These are phyloP conservation scores for Paspalum notatum DNA, from an alignment of 176 grass and related monocot species.

Conservation along the genomic window DNA sequence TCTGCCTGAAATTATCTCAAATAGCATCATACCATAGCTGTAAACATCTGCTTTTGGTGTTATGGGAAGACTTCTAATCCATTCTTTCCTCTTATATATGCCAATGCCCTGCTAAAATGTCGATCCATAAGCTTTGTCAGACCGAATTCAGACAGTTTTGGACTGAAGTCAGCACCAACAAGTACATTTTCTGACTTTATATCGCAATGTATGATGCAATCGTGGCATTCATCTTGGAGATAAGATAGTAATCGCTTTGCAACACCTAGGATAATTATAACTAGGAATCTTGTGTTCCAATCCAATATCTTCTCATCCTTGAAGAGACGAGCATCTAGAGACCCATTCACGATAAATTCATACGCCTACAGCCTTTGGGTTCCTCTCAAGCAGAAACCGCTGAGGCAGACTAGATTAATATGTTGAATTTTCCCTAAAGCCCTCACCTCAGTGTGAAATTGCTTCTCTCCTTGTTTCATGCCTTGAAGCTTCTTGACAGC, in stretches of 20 bases:
- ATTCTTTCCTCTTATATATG: conserved; percentile 51
- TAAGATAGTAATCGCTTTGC: conserved; percentile 41
- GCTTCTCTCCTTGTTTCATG: conserved; percentile 44
- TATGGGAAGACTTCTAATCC: conserved; percentile 34
- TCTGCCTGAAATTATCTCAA: conserved; percentile 42
- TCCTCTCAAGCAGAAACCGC: conserved; percentile 37
- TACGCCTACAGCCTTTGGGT: conserved; percentile 42
- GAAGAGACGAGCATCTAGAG: conserved; percentile 43
- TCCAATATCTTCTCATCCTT: background rate
- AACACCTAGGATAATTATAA: conserved; percentile 37
- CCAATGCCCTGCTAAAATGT: conserved; percentile 48
- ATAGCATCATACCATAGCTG: conserved; percentile 53
- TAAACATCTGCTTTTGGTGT: conserved; percentile 47
- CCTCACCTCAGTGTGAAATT: conserved; percentile 50
- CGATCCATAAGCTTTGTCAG: conserved; percentile 49
- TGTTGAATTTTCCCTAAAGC: conserved; percentile 44
- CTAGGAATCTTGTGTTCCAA: conserved; percentile 41
- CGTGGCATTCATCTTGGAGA: conserved; percentile 46
- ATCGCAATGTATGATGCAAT: conserved; percentile 51
- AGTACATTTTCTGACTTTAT: conserved; percentile 60
- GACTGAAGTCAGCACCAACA: conserved; percentile 9
- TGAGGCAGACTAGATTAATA: conserved; percentile 32
- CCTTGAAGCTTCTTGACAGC: conserved; percentile 57
- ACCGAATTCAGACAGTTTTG: conserved; percentile 54
- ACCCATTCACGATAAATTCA: conserved; percentile 44